Evolutionary conservation across 768 basidiomycete genomes (phyloP), one percentile per base, ranked within the genome.

Genomic region (Omphalotus guepiniiformis): DNA sequence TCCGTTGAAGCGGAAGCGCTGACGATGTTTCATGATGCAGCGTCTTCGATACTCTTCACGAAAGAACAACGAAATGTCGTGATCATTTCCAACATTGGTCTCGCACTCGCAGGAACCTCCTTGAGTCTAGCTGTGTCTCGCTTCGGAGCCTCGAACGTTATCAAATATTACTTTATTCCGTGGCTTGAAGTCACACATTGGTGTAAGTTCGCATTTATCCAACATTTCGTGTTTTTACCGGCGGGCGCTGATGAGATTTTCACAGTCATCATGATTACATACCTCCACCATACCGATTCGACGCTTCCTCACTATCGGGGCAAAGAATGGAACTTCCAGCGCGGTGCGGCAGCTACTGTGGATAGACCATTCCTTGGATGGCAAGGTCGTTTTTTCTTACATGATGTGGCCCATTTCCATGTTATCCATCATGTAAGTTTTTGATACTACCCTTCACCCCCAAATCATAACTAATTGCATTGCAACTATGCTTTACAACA

Each of bases 361-460:
- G 80, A 83, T 59, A 64, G 79, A 25, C 53, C 70, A 49, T 73
- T 82, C 58, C 65, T 83, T 11, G 80, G 80, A 8, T 80, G 78
- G 79, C 75, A 78, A 59, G 81, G 81, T 3, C 70, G 76, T 16
- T 82, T 82, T 67, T 82, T 82, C 68, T 65, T 83, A 18, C 80
- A 82, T 54, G 76, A 79, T 53, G 77, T 82, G n/a, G 76, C 78
- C 2, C 79, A 81, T 55, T 80, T 67, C 55, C 81, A 84, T 58
- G 79, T 82, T 47, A 64, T 81, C 35, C 80, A 82, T 53, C 80
- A 82, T 54, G 75, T 73, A 57, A 40, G 71, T 63, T 26, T 15
- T 3, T 12, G 18, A 25, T 18, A 32, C n/a, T n/a, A n/a, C n/a
- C n/a, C n/a, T n/a, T n/a, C n/a, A n/a, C n/a, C n/a, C n/a, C n/a